Evolutionary conservation across 2,329 filamentous ascomycete species (phyloP), one percentile per base, ranked within the genome.

Genomic region (Pseudonectria buxi): DNA sequence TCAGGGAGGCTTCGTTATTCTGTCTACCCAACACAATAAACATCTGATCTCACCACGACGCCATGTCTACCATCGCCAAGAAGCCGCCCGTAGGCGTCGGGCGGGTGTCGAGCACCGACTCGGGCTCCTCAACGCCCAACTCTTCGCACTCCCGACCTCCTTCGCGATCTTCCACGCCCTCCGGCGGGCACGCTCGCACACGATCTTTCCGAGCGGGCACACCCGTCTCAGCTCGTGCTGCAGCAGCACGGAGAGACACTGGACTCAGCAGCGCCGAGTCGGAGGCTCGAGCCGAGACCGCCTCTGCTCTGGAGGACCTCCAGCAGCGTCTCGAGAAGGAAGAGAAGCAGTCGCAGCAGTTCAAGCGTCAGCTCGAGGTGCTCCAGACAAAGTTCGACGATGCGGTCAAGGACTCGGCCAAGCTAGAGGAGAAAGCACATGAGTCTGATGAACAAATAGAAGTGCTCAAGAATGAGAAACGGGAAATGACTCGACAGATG

Each of bases 341-440:
- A 14, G 90, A 95, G 63, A 74, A 70, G 32, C 69, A 76, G 26
- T 83, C 83, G 1, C 86, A 92, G 49, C 81, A 88, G 53, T 83
- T 81, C 59, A 80, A 83, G 64, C 90, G 89, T 61, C 87, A 95
- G 64, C 69, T 81, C 36, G 84, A 92, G 40, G 81, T 94, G 30
- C 67, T 96, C 46, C 87, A 95, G 63, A 75, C 83, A 46, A 80
- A 86, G 50, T 73, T 96, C 7, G 88, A 96, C 55, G 90, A 96
- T 49, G 78, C 87, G 30, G 65, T 83, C 39, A 76, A 78, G 48
- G 88, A 95, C 59, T 89, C 95, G 54, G 77, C 77, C 35, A 86
- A 84, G 63, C 67, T 95, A 25, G 92, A 98, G 60, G 90, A 96
- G 58, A 80, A 78, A 45, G 72, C 84, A 30, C 89, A 95, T 58